A percentile compares a stretch with the other conserved stretches of the same genome.
phyloP scores from a whole-genome alignment of 2,329 filamentous ascomycete species.

The Fusarium kyushuense region DNA sequence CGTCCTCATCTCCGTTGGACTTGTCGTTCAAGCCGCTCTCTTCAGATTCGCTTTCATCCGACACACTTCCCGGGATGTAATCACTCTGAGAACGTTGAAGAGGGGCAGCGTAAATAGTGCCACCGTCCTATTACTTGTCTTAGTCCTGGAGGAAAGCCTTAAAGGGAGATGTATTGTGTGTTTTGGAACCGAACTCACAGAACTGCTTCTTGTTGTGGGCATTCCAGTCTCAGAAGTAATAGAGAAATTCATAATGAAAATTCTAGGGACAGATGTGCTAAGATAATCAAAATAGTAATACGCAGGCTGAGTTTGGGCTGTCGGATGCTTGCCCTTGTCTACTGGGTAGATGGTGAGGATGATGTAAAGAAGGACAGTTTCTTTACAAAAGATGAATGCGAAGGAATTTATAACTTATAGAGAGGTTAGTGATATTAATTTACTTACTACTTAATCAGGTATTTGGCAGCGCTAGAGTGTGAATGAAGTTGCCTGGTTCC shows the following conservation, averaged over 20 bases:
- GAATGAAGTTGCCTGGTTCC: background rate
- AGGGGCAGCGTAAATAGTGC: background rate
- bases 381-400: background rate
- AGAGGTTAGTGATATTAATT: background rate
- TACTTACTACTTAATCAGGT: background rate
- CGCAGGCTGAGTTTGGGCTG: background rate
- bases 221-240: background rate
- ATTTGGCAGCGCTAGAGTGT: background rate
- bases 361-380: background rate
- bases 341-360: background rate
- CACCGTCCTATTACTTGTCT: background rate
- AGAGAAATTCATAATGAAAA: background rate
- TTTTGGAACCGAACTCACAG: background rate
- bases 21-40: background rate
- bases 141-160: background rate
- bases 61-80: background rate
- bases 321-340: background rate
- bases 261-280: background rate
- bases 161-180: background rate
- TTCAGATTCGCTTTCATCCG: background rate
- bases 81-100: background rate
- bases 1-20: background rate
- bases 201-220: background rate
- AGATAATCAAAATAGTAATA: background rate
- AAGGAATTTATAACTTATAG: background rate